Evolutionary conservation across 2,329 filamentous ascomycete species (phyloP), one percentile per base, ranked within the genome.

Genomic region (Mollisia scopiformis): DNA sequence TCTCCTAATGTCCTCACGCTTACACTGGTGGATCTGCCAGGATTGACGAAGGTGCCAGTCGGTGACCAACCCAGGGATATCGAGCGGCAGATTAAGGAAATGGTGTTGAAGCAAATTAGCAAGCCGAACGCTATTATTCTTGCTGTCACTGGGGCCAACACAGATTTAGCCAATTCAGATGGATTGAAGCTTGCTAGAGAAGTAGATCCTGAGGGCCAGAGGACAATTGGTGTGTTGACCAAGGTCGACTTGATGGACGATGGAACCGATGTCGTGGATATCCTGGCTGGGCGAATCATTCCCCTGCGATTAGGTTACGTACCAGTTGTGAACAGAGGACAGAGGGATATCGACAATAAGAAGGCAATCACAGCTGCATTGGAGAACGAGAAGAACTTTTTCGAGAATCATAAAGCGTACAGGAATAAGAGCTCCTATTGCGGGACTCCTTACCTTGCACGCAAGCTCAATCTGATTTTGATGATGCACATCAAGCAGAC

Each of bases 401-500:
- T 99, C 75, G 95, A 99, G 72, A 94, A 94, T 77, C 95, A 99
- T 85, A 96, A 96, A 80, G 94, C 95, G 33, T 99, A 99, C 79
- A 87, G 93, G 63, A 99, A 98, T 80, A 99, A 99, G 87, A 93
- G 92, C 74, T 91, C 93, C 6, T 99, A 99, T 83, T 99, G 95
- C 77, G 95, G 95, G 76, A 99, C 95, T 2, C 95, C 95, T 3
- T 99, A 99, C 74, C 83, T 99, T 62, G 95, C 95, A 3, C 88
- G 94, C 69, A 99, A 99, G 80, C 86, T 99, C 62, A 99, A 99
- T 79, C 83, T 99, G 72, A 98, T 99, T 74, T 85, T 99, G 69
- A 98, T 99, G 94, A 99, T 99, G 95, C 95, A 99, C 82, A 99
- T 99, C 82, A 99, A 99, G 80, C 94, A 99, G 81, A 99, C 95